Evolutionary conservation across 148 eudicot species (phyloP), one percentile per base, ranked within the genome.

Genomic region (Chenopodium quinoa): DNA sequence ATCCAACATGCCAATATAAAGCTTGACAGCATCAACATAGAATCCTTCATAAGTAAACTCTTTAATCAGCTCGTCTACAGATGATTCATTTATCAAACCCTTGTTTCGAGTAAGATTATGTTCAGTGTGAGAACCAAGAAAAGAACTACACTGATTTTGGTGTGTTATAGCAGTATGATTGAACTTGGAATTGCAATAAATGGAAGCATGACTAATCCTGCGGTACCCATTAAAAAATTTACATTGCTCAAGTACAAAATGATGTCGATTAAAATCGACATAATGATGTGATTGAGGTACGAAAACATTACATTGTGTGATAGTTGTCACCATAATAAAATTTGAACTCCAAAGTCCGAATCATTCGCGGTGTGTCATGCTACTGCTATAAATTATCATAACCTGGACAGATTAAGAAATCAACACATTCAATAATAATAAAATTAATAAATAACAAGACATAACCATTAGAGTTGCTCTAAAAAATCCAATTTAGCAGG

Each of bases 41-140:
- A 62, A 65, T 60, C 88, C 80, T 58, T 81, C 78, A 7, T 19
- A 63, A 50, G 84, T 81, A 78, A 73, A 75, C 76, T 86, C 82
- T 58, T 70, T 70, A 66, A 83, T 79, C 73, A 75, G 65, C 80
- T 75, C 60, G 47, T 78, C 88, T 75, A 50, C 50, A 20, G 84
- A 77, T 6, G 50, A 50, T 48, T 64, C 86, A 78, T 60, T 78
- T 63, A 4, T 52, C 11, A 58, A 52, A 37, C 8, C 73, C 66
- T 27, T 71, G 23, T 73, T 54, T n/a, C 64, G 46, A 64, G 37
- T 29, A 77, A 29, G 22, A 62, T 44, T 1, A 31, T 20, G 22
- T 62, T 62, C 77, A 62, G 22, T 29, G 9, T 9, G 17, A 17
- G 69, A 71, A 22, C 46, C 31, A 64, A 22, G 69, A 27, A 52